Base-by-base conservation (phyloP, 2,329 filamentous ascomycete genomes). In the Rhytidhysteron rufulum region DNA sequence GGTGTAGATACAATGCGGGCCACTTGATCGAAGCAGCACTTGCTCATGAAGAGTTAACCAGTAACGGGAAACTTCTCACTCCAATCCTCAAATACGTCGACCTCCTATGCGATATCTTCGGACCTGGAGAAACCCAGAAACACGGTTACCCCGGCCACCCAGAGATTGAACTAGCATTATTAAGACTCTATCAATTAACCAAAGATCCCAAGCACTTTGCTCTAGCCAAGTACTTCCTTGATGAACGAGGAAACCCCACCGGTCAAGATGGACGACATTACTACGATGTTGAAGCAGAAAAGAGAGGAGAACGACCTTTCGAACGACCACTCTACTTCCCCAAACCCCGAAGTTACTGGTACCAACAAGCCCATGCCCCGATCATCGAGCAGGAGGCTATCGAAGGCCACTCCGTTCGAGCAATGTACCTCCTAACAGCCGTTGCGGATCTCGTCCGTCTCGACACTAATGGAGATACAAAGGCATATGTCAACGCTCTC, bases 141-240 rank as follows among this genome's bases (percentile, higher is more conserved):
- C 76, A 75, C 39, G 80, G 77, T 4, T 83, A 83, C 49, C 79
- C 78, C 1, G 79, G 79, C 0, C 79, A 82, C 49, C 75, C 77
- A 0, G 73, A 77, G 51, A 73, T 78, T 31, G 74, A 77, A 42
- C 58, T 77, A 8, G 69, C 73, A 5, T 56, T 77, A 6, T 49
- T 77, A 4, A 57, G 74, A 11, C 57, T 77, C 3, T 69, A 70
- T 38, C 56, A 68, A 6, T 50, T 61, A 2, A 75, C 72, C 0
- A 33, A 52, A 2, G 51, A 70, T 38, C 37, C 56, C 4, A 53
- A 66, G 10, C 62, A 71, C 48, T 57, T 73, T 0, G 63, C 67
- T 0, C 62, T 83, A 3, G 78, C 77, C 1, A 58, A 61, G 24
- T 83, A 77, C 53, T 82, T 83, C 51, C 58, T 82, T 21, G 65